Percentiles rank a stretch among this genome's conserved stretches.
phyloP scores from a whole-genome alignment of 495 filamentous ascomycete species.

The Oidiodendron maius region DNA sequence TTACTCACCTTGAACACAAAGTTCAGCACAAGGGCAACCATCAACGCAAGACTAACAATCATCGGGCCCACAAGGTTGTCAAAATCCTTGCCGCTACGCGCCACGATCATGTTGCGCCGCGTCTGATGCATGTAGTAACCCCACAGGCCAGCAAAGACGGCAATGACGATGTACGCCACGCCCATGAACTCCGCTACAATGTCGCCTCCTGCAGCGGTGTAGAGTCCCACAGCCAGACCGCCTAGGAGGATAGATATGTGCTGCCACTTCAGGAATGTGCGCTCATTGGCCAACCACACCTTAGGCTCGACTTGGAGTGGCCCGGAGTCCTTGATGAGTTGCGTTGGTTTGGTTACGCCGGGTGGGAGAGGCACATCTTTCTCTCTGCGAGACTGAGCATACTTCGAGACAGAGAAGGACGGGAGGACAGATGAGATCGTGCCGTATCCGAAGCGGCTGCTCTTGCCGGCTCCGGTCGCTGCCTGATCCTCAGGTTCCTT shows the following conservation, averaged over 20 bases:
- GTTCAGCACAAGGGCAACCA: conserved; percentile 75
- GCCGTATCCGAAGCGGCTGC: conserved; percentile 33
- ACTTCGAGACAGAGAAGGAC: conserved; percentile 66
- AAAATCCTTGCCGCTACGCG: conserved; percentile 85
- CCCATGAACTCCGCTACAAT: conserved; percentile 67
- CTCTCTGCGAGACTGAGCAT: conserved; percentile 49
- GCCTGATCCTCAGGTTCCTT: background rate
- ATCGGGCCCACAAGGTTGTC: conserved; percentile 82
- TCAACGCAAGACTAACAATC: conserved; percentile 73
- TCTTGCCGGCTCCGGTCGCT: conserved; percentile 1
- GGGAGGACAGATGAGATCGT: conserved; percentile 58
- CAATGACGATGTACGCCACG: conserved; percentile 74
- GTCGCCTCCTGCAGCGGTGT: conserved; percentile 79
- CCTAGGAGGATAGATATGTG: conserved; percentile 85
- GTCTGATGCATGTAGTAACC: conserved; percentile 77
- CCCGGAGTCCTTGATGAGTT: conserved; percentile 89
- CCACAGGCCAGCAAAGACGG: conserved; percentile 78
- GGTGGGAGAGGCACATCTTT: conserved; percentile 54
- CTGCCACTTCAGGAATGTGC: conserved; percentile 97
- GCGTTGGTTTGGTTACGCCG: conserved; percentile 75
- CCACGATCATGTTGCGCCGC: conserved; percentile 70
- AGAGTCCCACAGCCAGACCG: conserved; percentile 73
- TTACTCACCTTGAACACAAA: conserved; percentile 69
- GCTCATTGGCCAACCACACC: conserved; percentile 97
- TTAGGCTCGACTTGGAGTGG: conserved; percentile 90